Percentiles rank a stretch among this genome's conserved stretches.
phyloP scores from a whole-genome alignment of 164 flowering plant genomes.

The Euptelea pleiosperma region DNA sequence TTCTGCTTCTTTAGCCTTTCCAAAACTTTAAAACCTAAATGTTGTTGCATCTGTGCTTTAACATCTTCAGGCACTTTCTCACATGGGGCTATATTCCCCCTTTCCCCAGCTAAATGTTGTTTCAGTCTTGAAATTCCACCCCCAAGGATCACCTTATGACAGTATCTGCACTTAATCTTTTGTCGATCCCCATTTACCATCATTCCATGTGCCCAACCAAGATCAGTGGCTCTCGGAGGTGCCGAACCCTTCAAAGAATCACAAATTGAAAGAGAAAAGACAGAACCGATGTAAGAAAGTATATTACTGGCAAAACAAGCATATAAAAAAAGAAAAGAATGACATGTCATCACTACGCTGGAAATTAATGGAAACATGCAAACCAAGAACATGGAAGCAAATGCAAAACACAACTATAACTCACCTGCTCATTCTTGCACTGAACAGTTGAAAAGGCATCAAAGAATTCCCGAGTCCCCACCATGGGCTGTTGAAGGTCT shows the following conservation, averaged over 20 bases:
- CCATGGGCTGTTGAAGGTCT: conserved; percentile 24
- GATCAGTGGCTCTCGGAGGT: conserved; percentile 52
- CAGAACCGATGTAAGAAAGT: not conserved
- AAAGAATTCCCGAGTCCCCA: conserved; percentile 27
- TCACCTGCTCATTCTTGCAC: conserved; percentile 28
- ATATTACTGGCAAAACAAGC: not conserved
- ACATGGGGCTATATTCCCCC: conserved; percentile 48
- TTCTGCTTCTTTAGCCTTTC: conserved; percentile 39
- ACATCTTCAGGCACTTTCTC: conserved; percentile 44
- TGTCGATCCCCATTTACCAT: conserved; percentile 49
- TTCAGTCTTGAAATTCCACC: conserved; percentile 50
- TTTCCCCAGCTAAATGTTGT: conserved; percentile 50
- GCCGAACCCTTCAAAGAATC: conserved; percentile 28
- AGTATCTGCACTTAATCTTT: conserved; percentile 41
- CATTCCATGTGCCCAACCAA: conserved; percentile 48
- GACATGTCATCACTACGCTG: not conserved
- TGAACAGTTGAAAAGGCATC: conserved; percentile 26
- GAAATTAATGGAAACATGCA: not conserved
- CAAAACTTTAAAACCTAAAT: conserved; percentile 36
- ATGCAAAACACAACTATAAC: conserved; percentile 2
- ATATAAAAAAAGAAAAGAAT: not conserved
- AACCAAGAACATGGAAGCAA: conserved; percentile 6
- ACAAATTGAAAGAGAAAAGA: conserved; percentile 4
- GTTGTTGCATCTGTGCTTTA: conserved; percentile 35
- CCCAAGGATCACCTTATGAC: conserved; percentile 41